Base-by-base conservation (phyloP, 768 basidiomycete genomes). In the Mycena epipterygia region DNA sequence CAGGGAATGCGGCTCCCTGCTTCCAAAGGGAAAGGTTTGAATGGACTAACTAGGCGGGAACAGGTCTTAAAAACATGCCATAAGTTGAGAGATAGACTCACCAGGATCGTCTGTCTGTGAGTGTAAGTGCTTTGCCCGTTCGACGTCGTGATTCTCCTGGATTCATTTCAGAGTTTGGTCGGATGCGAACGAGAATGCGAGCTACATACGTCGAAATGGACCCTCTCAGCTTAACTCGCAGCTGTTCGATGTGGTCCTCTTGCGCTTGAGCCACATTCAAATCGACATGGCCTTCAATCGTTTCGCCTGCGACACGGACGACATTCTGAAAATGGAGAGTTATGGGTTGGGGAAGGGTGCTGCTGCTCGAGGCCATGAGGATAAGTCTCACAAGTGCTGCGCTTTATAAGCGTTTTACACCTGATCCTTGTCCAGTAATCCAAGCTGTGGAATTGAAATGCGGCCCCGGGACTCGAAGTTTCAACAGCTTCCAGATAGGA, bases 221-320 rank as follows among this genome's bases (percentile, higher is more conserved):
- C 13, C 72, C 72, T 30, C 72, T 64, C 48, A 73, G 8, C 33
- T 73, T 73, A 35, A 73, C 35, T 44, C 49, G 53, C 13, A 73
- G 64, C 19, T 70, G 63, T 61, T 73, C 72, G n/a, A 73, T 46
- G 25, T 70, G 70, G 39, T 73, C 72, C 3, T 63, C 27, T 25
- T 29, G 5, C 6, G 72, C 72, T 39, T 19, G 30, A 14, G 56
- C 14, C 5, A 73, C 17, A 37, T 73, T 55, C 16, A 73, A 9
- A n/a, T 73, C 68, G 60, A 73, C 66, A 11, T 53, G 48, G 19
- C 72, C 72, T 46, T 70, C 64, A 32, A 73, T 30, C 12, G 32
- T 41, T 52, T 73, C 72, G n/a, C 72, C 72, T 5, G 72, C 72
- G 25, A 73, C 68, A 61, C 72, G 72, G 16, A 72, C 67, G 25